Percentiles rank a stretch among this genome's conserved stretches.
These are phyloP conservation scores for Populus tomentosa DNA, from an alignment of 441 rosid species.

Conservation along the genomic window DNA sequence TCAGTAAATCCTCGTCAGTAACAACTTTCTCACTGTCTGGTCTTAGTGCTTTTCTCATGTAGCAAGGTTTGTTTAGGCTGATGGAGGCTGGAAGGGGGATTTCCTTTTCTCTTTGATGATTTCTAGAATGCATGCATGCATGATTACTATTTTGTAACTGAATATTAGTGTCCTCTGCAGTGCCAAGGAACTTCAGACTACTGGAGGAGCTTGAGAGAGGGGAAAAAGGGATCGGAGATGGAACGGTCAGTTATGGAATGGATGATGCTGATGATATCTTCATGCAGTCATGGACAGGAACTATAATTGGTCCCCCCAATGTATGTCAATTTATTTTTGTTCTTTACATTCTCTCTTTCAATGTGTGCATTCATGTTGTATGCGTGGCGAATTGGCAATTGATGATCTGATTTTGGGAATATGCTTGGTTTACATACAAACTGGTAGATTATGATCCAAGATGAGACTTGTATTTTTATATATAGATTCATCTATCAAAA, in stretches of 20 bases:
- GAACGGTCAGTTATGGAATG: constrained; percentile 80
- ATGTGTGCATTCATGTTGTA: not conserved
- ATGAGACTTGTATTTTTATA: too few relatives aligned
- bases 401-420: not conserved
- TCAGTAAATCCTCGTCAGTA: not conserved
- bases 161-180: constrained; percentile 27
- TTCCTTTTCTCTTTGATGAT: not conserved
- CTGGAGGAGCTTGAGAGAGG: constrained; percentile 82
- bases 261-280: constrained; percentile 68
- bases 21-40: not conserved
- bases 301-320: constrained; percentile 66
- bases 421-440: not conserved
- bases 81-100: not conserved
- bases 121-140: constrained; percentile 1
- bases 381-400: not conserved
- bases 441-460: not conserved
- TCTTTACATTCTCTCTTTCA: not conserved
- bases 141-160: constrained; percentile 3
- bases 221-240: constrained; percentile 74
- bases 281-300: constrained; percentile 80
- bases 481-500: not conserved
- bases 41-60: not conserved
- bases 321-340: constrained; percentile 22
- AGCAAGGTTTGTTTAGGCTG: not conserved
- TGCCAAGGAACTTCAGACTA: constrained; percentile 67